Percentiles rank a stretch among this genome's conserved stretches.
These are phyloP conservation scores for Diaporthe vaccinii DNA, from an alignment of 2,329 filamentous ascomycete genomes.

Conservation along the genomic window DNA sequence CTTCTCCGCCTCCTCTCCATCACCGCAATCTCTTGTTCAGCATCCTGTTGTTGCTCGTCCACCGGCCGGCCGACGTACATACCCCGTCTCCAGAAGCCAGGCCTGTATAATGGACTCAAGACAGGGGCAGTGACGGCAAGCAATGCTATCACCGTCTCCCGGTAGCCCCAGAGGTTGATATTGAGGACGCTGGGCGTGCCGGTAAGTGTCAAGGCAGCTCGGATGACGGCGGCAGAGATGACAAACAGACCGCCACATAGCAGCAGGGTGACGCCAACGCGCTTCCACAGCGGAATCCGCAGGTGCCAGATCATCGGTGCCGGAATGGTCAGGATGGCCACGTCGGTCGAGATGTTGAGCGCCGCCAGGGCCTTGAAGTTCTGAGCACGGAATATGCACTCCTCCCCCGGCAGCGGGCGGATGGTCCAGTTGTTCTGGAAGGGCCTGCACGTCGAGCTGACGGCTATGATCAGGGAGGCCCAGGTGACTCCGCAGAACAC, in stretches of 20 bases:
- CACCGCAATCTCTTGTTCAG: not conserved
- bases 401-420: conserved; percentile 6
- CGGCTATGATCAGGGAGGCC: conserved; percentile 7
- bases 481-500: conserved; percentile 9
- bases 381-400: conserved; percentile 30
- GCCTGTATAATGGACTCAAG: not conserved
- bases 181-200: conserved; percentile 46
- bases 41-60: conserved; percentile 11
- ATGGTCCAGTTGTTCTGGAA: conserved; percentile 10
- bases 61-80: not conserved
- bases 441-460: conserved; percentile 15
- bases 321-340: conserved; percentile 14
- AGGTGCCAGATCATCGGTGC: conserved; percentile 21
- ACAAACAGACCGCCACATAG: conserved; percentile 47
- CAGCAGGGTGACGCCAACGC: conserved; percentile 41
- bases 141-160: conserved; percentile 40
- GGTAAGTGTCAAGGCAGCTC: conserved; percentile 42
- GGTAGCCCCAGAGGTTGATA: conserved; percentile 44
- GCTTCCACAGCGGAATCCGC: conserved; percentile 22
- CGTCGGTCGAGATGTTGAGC: conserved; percentile 26
- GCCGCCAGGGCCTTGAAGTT: conserved; percentile 35
- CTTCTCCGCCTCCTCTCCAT: conserved; percentile 7
- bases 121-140: conserved; percentile 30
- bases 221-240: conserved; percentile 46
- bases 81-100: not conserved